Evolutionary conservation across 1,284 basidiomycete genomes (phyloP), one percentile per base, ranked within the genome.

Genomic region (Laetiporus sulphureus): DNA sequence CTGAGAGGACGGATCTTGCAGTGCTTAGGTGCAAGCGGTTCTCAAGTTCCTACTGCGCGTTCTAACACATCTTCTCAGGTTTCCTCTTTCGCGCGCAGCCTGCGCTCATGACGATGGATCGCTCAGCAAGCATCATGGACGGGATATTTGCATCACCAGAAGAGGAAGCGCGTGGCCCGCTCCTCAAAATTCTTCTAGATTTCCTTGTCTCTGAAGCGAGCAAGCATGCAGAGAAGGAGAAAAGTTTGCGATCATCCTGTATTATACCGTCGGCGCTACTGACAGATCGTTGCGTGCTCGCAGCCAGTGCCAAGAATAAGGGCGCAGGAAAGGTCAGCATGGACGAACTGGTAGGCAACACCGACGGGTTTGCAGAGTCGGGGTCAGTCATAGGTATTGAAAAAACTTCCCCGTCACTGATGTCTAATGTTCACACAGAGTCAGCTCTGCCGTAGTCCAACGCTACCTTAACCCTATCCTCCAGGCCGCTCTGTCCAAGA

Each of bases 51-150:
- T 3, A 3, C 10, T 22, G 3, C 10, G 3, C 13, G 7, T 10
- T 13, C 25, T 27, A 12, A 21, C n/a, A n/a, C n/a, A n/a, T 36
- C 33, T 13, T 18, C 22, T 12, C 43, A 86, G 89, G 89, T 6
- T 95, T 89, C 59, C 63, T 99, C 3, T 98, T 93, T 67, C 83
- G 91, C n/a, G 82, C 91, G 5, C 84, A 93, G 51, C 94, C 95
- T 1, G 83, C 82, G 0, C 66, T 97, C 45, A 92, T 98, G 79
- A 87, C 88, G 0, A 65, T 82, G 43, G 78, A 83, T 5, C 67
- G 73, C 10, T 89, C 92, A 1, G 77, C 84, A 0, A 66, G 64
- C n/a, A 84, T 97, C 38, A 94, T 99, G 89, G 87, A 94, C 57
- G 71, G 70, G 2, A 86, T 96, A 33, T 94, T 98, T 53, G 61